phyloP scores from a whole-genome alignment of 2,329 filamentous ascomycete species.

The Claviceps sp. region DNA sequence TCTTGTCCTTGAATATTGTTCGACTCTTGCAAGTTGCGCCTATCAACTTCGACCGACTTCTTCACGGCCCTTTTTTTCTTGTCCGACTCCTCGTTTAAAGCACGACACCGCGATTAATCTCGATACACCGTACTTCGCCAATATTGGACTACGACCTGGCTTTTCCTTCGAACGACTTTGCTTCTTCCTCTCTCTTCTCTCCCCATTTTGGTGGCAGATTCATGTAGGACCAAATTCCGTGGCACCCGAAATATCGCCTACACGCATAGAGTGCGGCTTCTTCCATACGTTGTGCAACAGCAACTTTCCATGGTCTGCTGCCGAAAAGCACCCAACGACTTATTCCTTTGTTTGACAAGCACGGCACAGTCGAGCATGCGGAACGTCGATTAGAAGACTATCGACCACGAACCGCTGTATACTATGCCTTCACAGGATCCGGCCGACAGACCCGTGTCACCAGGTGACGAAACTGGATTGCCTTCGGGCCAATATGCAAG shows the following conservation, averaged over 20 bases:
- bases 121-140: neutral
- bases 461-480: slow-evolving; percentile 26
- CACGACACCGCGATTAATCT: neutral
- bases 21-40: neutral
- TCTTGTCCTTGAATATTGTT: neutral
- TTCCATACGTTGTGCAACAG: neutral
- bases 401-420: neutral
- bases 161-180: neutral
- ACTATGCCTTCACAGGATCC: slow-evolving; percentile 25
- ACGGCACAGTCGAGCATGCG: slow-evolving; percentile 6
- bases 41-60: neutral
- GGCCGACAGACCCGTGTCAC: slow-evolving; percentile 21
- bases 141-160: neutral
- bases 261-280: neutral
- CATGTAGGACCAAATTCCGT: neutral
- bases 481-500: slow-evolving; percentile 18
- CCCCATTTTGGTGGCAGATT: neutral
- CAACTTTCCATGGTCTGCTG: neutral
- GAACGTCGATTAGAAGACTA: slow-evolving; percentile 5
- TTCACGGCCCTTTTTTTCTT: neutral
- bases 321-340: neutral
- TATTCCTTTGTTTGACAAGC: neutral
- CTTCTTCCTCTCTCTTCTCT: neutral
- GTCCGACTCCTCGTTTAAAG: neutral
- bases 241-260: neutral